These are phyloP conservation scores for Rhizopogon rudus DNA, from an alignment of 768 basidiomycete genomes.

Conservation along the genomic window DNA sequence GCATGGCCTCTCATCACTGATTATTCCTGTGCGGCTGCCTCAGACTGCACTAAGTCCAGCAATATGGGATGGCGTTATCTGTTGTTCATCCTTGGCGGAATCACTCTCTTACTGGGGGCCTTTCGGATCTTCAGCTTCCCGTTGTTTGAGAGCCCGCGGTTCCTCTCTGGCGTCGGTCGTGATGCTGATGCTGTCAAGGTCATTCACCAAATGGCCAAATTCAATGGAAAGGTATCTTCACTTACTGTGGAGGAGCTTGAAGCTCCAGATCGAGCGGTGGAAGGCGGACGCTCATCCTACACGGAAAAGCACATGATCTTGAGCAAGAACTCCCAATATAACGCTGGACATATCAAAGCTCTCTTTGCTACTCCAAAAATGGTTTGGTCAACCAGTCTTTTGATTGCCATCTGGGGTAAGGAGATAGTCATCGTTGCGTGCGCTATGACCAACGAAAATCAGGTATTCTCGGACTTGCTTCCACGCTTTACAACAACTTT, in stretches of 20 bases:
- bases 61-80: constrained; percentile 69
- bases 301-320: constrained; percentile 18
- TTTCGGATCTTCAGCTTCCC: constrained; percentile 49
- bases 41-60: constrained; percentile 32
- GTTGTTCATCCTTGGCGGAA: constrained; percentile 45
- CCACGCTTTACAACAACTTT: constrained; percentile 58
- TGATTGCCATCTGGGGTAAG: constrained; percentile 42
- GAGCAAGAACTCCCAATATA: constrained; percentile 39
- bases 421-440: constrained; percentile 19
- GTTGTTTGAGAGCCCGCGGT: constrained; percentile 54
- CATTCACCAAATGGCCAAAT: constrained; percentile 44
- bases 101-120: constrained; percentile 47
- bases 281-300: constrained; percentile 4
- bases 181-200: constrained; percentile 47
- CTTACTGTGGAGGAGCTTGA: constrained; percentile 43
- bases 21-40: constrained; percentile 39
- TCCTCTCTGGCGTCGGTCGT: constrained; percentile 46
- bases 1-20: constrained; percentile 58
- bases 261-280: constrained; percentile 20
- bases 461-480: constrained; percentile 76
- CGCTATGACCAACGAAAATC: neutral
- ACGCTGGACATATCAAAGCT: constrained; percentile 43
- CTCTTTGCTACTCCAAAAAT: constrained; percentile 61
- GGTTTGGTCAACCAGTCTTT: constrained; percentile 59
- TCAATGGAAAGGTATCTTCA: constrained; percentile 38